Conservation (phyloP, 768 basidiomycete species). For the Lepiota brunneoincarnata region DNA sequence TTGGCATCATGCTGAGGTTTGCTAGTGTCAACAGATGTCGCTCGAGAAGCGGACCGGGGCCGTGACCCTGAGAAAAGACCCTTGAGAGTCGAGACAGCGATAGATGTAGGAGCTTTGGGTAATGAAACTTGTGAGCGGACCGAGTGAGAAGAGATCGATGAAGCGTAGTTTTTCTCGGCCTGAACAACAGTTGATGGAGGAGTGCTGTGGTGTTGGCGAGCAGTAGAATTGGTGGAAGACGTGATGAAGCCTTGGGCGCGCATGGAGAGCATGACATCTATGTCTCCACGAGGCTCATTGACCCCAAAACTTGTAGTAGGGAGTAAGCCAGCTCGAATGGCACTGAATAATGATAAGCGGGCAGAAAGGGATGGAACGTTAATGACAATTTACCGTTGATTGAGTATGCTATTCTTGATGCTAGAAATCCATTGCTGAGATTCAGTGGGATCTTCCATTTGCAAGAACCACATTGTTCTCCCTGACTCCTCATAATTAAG, state of each 20-base stretch:
- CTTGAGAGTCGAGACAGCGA: constrained; percentile 56
- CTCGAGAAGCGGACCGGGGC: constrained; percentile 55
- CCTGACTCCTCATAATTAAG: constrained; percentile 46
- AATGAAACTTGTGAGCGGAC: constrained; percentile 39
- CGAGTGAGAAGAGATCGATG: constrained; percentile 44
- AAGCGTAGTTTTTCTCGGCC: constrained; percentile 38
- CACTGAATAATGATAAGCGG: constrained; percentile 36
- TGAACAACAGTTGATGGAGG: constrained; percentile 24
- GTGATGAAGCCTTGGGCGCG: constrained; percentile 60
- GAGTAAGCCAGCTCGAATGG: constrained; percentile 66
- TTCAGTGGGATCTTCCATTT: constrained; percentile 57
- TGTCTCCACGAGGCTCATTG: constrained; percentile 71
- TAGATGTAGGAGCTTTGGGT: constrained; percentile 33
- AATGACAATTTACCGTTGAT: constrained; percentile 51
- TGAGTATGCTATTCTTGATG: constrained; percentile 71
- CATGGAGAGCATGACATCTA: constrained; percentile 84
- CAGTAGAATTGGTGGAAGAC: constrained; percentile 20
- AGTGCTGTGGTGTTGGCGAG: constrained; percentile 20
- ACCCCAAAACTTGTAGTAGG: constrained; percentile 33
- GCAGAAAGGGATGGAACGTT: background rate
- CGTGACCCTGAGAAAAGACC: constrained; percentile 53
- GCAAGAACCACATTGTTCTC: constrained; percentile 66
- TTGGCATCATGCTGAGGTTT: constrained; percentile 24
- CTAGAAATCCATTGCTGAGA: constrained; percentile 74
- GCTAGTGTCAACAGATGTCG: constrained; percentile 42